These are phyloP conservation scores for Meripilus lineatus DNA, from an alignment of 1,284 basidiomycete species.

Conservation along the genomic window DNA sequence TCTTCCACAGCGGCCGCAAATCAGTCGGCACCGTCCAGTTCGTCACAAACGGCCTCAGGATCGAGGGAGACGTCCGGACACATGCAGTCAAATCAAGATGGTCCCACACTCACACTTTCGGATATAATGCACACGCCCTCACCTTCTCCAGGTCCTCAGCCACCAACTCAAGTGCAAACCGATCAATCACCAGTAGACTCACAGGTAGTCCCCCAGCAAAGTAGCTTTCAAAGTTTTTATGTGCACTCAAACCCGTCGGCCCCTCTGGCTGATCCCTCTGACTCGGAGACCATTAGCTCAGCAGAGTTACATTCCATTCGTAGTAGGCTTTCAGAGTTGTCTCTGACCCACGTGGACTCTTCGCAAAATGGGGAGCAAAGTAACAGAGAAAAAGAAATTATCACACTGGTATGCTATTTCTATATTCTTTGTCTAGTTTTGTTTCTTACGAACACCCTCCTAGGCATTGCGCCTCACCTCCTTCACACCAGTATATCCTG, in stretches of 20 bases:
- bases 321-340: constrained; percentile 20
- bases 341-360: constrained; percentile 15
- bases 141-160: constrained; percentile 32
- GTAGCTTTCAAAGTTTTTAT: too few relatives aligned
- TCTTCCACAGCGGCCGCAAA: neutral
- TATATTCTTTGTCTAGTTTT: constrained; percentile 7
- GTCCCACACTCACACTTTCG: constrained; percentile 28
- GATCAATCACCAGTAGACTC: neutral
- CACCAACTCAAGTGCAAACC: constrained; percentile 10
- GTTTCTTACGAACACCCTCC: constrained; percentile 8
- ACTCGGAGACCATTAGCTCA: too few relatives aligned
- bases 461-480: constrained; percentile 50
- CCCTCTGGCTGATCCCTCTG: too few relatives aligned
- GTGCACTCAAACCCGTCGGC: too few relatives aligned
- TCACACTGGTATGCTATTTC: constrained; percentile 46
- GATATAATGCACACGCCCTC: constrained; percentile 39
- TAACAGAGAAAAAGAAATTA: constrained; percentile 50
- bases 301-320: neutral
- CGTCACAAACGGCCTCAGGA: neutral
- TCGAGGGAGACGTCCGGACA: neutral
- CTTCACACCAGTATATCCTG: constrained; percentile 24
- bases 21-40: neutral
- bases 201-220: too few relatives aligned
- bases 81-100: constrained; percentile 5
- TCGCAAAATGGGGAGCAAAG: constrained; percentile 17